phyloP scores from a whole-genome alignment of 805 yeast species.

The Jamesozyma spencerorum region DNA sequence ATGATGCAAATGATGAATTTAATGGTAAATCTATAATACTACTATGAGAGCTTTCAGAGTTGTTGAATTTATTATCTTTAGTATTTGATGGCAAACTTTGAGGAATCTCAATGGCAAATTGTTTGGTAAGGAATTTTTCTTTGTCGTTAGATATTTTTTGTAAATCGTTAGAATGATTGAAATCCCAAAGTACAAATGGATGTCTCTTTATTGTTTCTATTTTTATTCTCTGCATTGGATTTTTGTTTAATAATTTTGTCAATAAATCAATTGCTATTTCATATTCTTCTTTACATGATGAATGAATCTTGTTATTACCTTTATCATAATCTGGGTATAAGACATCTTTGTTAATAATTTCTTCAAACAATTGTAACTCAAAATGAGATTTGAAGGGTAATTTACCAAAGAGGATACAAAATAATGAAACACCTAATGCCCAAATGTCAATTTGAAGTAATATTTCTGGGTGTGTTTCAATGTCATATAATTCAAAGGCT shows the following conservation, averaged over 20 bases:
- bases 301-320: slow-evolving; percentile 25
- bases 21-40: slow-evolving; percentile 58
- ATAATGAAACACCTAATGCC: slow-evolving; percentile 91
- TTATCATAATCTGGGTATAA: slow-evolving; percentile 42
- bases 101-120: no score
- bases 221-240: slow-evolving; percentile 58
- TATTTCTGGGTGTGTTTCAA: slow-evolving; percentile 27
- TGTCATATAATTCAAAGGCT: slow-evolving; percentile 15
- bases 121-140: no score
- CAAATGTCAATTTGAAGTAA: slow-evolving; percentile 89
- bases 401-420: slow-evolving; percentile 76
- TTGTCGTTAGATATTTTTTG: no score
- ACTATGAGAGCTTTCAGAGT: slow-evolving; percentile 2
- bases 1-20: slow-evolving; percentile 68
- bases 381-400: slow-evolving; percentile 84
- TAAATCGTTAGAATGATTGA: no score
- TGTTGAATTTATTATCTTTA: slow-evolving; percentile 3
- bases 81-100: not conserved
- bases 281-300: slow-evolving; percentile 36
- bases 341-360: slow-evolving; percentile 55
- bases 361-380: slow-evolving; percentile 60
- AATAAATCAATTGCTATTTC: slow-evolving; percentile 48
- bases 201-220: slow-evolving; percentile 68
- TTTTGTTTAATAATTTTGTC: slow-evolving; percentile 51
- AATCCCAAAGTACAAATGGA: slow-evolving; percentile 42